Evolutionary conservation across 805 yeast genomes (phyloP).

Genomic region (Naumovozyma baii): DNA sequence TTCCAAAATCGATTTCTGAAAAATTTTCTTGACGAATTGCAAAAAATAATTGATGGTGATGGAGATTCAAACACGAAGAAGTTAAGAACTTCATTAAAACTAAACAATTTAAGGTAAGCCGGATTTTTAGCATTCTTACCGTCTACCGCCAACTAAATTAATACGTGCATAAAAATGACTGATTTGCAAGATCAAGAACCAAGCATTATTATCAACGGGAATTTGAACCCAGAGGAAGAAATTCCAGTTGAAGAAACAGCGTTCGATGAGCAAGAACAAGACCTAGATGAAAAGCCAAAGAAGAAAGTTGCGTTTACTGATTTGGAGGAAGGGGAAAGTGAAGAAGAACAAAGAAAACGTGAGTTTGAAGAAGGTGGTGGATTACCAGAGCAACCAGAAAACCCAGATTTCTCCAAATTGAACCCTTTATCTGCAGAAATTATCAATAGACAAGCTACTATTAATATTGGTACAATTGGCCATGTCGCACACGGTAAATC

Average conservation of each 20-base stretch:
- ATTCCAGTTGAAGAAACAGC: conserved; percentile 31
- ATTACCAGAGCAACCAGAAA: conserved; percentile 87
- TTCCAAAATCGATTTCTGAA: background rate
- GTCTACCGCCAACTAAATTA: no score
- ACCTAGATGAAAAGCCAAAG: conserved; percentile 36
- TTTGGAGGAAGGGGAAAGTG: conserved; percentile 52
- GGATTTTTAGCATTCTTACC: no score
- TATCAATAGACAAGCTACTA: conserved; percentile 97
- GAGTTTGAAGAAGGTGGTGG: conserved; percentile 99
- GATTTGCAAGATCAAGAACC: conserved; percentile 81
- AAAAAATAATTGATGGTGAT: no score
- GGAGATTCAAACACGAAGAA: no score
- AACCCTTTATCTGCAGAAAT: conserved; percentile 91
- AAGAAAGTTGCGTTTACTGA: conserved; percentile 80
- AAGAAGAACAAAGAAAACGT: conserved; percentile 65
- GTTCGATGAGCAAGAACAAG: conserved; percentile 33
- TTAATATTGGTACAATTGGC: conserved; percentile 95
- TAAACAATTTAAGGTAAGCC: no score
- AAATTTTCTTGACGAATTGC: no score
- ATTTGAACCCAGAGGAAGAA: conserved; percentile 31
- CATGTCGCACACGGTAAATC: conserved; percentile 95
- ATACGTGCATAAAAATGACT: no score
- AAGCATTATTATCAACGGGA: conserved; percentile 67
- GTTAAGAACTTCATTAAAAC: no score
- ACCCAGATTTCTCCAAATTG: conserved; percentile 72